Base-by-base conservation (phyloP, 345 rosid genomes). In the Psidium friedrichsthalianum region DNA sequence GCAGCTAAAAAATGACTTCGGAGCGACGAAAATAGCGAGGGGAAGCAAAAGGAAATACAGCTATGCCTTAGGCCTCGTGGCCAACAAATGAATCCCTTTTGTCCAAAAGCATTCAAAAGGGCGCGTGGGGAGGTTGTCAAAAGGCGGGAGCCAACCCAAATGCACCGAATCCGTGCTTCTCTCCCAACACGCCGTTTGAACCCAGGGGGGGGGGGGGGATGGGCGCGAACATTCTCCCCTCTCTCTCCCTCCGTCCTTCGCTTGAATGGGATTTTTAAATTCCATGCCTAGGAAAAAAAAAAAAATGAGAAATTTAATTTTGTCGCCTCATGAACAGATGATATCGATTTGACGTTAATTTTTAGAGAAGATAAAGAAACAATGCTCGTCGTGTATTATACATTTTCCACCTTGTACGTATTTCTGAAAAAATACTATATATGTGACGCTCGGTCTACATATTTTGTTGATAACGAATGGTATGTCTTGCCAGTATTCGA, bases 231-330 rank as follows among this genome's bases (percentile, higher is more conserved):
- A 69, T 9, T 69, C 13, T 36, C 22, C 5, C 42, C n/a, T 8
- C 12, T 29, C 42, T 29, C 58, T 8, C 11, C 11, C 24, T n/a
- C 21, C 74, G 21, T n/a, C 3, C 47, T 32, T 69, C 2, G 78
- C n/a, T 32, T 18, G 24, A 64, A 64, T 64, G 76, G 76, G 42
- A 64, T 22, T 64, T 32, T 2, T 13, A 69, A 16, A 29, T n/a
- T n/a, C 76, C 76, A 15, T 3, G 42, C 42, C 76, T 7, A 5
- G 3, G 32, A 8, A 15, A 6, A 29, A 27, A 61, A 14, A 6
- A 29, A n/a, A n/a, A 6, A 1, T n/a, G 11, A 2, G 25, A 5
- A 11, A 0, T n/a, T 27, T 27, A n/a, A 1, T 27, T 27, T 9
- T 2, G 15, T 13, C 74, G 15, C n/a, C 36, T 36, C 6, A 13